Base-by-base conservation (phyloP, 2,329 filamentous ascomycete genomes). In the Magnaporthales sp. region DNA sequence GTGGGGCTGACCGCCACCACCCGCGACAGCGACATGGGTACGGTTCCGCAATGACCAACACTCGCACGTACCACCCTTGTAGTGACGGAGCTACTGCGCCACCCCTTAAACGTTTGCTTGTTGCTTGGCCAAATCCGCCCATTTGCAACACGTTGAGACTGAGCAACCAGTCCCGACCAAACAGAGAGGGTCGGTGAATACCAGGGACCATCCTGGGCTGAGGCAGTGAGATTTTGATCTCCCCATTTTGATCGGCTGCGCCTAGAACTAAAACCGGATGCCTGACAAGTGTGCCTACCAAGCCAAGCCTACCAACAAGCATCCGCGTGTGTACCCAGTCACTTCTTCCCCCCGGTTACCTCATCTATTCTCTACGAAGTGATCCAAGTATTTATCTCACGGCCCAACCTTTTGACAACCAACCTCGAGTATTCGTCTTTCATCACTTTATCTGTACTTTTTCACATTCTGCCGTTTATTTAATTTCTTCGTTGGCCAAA, bases 211-310 rank as follows among this genome's bases (percentile, higher is more conserved):
- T 58, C 54, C 54, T 22, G 54, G 54, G 54, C 54, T 58, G 54
- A 58, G 54, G 54, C 54, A 58, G 54, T 58, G 54, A 58, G 54
- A 58, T 58, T 58, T 58, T 58, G 54, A 58, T 58, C 54, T 58
- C 54, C 54, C 54, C 54, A 58, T 58, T 26, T 46, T 26, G 54
- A 58, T 58, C 54, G 54, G n/a, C 54, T 58, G 54, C 54, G 54
- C 54, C 54, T 26, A 58, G 22, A 10, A 24, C 54, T 26, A 58
- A 58, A 58, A 22, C 54, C n/a, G 54, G 54, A 58, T 58, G 24
- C 54, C 24, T 26, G 54, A 58, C 54, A 58, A 58, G 54, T 24
- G 54, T 58, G 54, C 54, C 38, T 46, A 15, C 38, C 54, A 26
- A 58, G 24, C 54, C 24, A 58, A 58, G 54, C 54, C 54, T 58